A percentile compares a stretch with the other conserved stretches of the same genome.
These are phyloP conservation scores for Fusarium keratoplasticum DNA, from an alignment of 2,329 filamentous ascomycete species.

Conservation along the genomic window DNA sequence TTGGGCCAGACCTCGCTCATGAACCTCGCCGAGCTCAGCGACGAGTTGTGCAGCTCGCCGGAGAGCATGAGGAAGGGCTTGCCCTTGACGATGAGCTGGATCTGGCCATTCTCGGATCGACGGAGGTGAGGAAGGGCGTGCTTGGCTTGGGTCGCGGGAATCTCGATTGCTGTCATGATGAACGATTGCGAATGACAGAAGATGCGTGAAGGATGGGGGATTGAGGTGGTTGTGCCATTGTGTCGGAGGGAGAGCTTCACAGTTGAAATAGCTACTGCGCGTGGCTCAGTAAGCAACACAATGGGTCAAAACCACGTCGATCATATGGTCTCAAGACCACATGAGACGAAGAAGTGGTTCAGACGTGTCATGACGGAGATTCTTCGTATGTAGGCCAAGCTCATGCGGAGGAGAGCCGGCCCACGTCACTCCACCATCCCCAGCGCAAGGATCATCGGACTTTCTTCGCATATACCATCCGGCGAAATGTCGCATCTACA, in stretches of 20 bases:
- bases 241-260: background rate
- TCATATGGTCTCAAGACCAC: background rate
- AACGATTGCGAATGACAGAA: background rate
- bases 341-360: background rate
- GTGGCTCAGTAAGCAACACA: background rate
- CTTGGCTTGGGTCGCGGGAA: background rate
- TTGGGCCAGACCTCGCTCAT: slow-evolving; percentile 48
- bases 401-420: background rate
- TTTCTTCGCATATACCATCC: slow-evolving; percentile 28
- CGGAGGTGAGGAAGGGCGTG: slow-evolving; percentile 27
- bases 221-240: background rate
- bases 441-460: slow-evolving; percentile 15
- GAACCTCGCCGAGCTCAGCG: slow-evolving; percentile 48
- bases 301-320: background rate
- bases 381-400: background rate
- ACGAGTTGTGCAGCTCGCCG: slow-evolving; percentile 53
- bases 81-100: slow-evolving; percentile 52
- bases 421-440: background rate
- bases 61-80: slow-evolving; percentile 52
- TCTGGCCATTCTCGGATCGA: slow-evolving; percentile 42
- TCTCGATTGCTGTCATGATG: slow-evolving; percentile 28
- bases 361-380: slow-evolving; percentile 6
- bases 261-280: slow-evolving; percentile 23
- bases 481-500: background rate
- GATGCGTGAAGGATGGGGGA: background rate